phyloP scores from a whole-genome alignment of 345 rosid genomes.

The Melastoma malabathricum region DNA sequence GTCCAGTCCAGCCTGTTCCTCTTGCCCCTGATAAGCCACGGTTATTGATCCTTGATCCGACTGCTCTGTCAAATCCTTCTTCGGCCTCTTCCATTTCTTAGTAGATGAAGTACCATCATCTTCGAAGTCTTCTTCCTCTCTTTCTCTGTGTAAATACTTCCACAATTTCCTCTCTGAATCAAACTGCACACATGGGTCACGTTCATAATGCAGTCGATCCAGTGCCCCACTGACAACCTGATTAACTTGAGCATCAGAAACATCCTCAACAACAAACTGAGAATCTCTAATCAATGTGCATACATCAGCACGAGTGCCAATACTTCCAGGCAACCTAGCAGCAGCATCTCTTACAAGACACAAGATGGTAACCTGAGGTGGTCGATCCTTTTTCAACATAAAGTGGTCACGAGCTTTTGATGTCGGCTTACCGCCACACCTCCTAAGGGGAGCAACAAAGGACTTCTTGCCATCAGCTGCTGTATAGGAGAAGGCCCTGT shows the following conservation, averaged over 20 bases:
- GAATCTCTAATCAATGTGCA: slow-evolving; percentile 95
- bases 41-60: slow-evolving; percentile 62
- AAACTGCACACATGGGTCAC: slow-evolving; percentile 96
- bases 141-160: slow-evolving; percentile 90
- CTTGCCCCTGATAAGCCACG: slow-evolving; percentile 42
- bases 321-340: slow-evolving; percentile 91
- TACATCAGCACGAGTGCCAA: slow-evolving; percentile 99
- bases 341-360: slow-evolving; percentile 99
- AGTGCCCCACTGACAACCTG: slow-evolving; percentile 97
- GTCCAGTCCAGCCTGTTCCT: slow-evolving; percentile 53
- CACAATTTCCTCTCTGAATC: slow-evolving; percentile 92
- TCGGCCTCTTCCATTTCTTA: slow-evolving; percentile 98
- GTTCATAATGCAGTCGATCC: slow-evolving; percentile 97
- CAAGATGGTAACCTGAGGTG: slow-evolving; percentile 95
- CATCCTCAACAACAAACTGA: slow-evolving; percentile 85
- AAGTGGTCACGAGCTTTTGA: slow-evolving; percentile 99
- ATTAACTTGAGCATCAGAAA: slow-evolving; percentile 82
- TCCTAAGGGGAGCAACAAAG: slow-evolving; percentile 93
- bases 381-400: slow-evolving; percentile 98
- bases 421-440: slow-evolving; percentile 99
- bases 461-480: slow-evolving; percentile 98
- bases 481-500: slow-evolving; percentile 91
- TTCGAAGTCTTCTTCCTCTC: slow-evolving; percentile 99
- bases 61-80: slow-evolving; percentile 78
- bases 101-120: slow-evolving; percentile 99